These are phyloP conservation scores for Trichoderma arundinaceum DNA, from an alignment of 2,329 filamentous ascomycete genomes.

Conservation along the genomic window DNA sequence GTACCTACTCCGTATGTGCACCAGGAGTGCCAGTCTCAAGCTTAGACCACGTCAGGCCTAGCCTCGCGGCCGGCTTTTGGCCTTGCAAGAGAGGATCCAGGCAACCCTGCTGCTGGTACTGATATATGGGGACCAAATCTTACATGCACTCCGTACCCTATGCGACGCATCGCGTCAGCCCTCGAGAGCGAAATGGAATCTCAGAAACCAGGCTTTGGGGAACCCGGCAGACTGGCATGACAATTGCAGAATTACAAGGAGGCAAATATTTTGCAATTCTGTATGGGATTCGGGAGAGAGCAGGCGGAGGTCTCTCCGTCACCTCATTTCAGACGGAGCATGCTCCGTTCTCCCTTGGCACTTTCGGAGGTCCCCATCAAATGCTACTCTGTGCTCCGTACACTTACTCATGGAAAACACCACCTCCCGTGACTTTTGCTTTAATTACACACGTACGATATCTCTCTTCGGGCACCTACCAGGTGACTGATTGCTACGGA, in stretches of 20 bases:
- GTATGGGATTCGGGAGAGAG: too few relatives aligned
- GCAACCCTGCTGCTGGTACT: conserved; percentile 26
- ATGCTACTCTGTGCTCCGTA: conserved; percentile 12
- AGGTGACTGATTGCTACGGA: not conserved
- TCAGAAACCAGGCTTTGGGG: not conserved
- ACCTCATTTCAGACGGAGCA: not conserved
- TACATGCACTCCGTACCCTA: conserved; percentile 4
- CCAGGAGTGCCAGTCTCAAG: not conserved
- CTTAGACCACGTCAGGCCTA: conserved; percentile 6
- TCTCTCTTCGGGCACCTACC: not conserved
- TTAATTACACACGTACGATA: conserved; percentile 18
- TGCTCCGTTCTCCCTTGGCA: too few relatives aligned
- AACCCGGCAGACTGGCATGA: not conserved
- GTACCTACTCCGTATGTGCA: too few relatives aligned
- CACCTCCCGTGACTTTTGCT: not conserved
- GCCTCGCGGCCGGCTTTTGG: conserved; percentile 2
- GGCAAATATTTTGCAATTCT: not conserved
- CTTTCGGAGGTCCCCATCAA: conserved; percentile 5
- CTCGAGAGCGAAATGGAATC: conserved; percentile 4
- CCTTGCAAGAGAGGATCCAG: conserved; percentile 20
- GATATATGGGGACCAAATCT: conserved; percentile 25
- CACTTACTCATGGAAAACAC: not conserved
- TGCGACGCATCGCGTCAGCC: conserved; percentile 22
- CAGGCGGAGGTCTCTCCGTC: too few relatives aligned
- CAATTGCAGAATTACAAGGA: not conserved